A percentile compares a stretch with the other conserved stretches of the same genome.
phyloP scores from a whole-genome alignment of 2,329 filamentous ascomycete species.

The Cladophialophora bantiana region DNA sequence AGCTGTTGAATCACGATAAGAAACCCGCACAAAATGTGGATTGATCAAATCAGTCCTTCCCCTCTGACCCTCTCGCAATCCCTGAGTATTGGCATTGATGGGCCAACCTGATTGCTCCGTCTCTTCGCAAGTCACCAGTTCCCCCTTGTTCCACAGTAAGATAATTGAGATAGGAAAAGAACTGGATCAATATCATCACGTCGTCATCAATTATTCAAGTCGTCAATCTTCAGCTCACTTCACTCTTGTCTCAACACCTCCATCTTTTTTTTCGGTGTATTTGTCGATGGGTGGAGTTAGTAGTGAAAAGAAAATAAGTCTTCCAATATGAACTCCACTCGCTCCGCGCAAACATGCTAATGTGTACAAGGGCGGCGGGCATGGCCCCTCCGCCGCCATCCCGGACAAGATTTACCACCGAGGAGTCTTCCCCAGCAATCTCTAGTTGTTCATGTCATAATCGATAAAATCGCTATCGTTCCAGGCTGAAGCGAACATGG shows the following conservation, averaged over 20 bases:
- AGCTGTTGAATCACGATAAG: not conserved
- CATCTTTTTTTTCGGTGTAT: constrained; percentile 31
- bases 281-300: constrained; percentile 33
- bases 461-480: constrained; percentile 34
- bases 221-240: constrained; percentile 17
- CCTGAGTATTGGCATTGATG: not conserved
- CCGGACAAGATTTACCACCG: not conserved
- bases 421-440: not conserved
- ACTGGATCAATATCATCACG: constrained; percentile 17
- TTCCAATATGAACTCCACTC: not conserved
- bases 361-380: constrained; percentile 2
- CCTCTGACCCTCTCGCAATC: not conserved
- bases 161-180: constrained; percentile 17
- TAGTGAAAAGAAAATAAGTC: constrained; percentile 29
- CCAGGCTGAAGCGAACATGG: constrained; percentile 33
- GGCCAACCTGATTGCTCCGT: not conserved
- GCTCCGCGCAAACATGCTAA: constrained; percentile 8
- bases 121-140: not conserved
- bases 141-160: not conserved
- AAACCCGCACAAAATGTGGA: constrained; percentile 5
- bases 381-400: not conserved
- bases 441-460: constrained; percentile 35
- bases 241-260: constrained; percentile 31
- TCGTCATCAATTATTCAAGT: constrained; percentile 21
- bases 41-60: constrained; percentile 12